Conservation (phyloP, 371 early-diverging fungal genomes). For the Paraphysoderma sedebokerense region DNA sequence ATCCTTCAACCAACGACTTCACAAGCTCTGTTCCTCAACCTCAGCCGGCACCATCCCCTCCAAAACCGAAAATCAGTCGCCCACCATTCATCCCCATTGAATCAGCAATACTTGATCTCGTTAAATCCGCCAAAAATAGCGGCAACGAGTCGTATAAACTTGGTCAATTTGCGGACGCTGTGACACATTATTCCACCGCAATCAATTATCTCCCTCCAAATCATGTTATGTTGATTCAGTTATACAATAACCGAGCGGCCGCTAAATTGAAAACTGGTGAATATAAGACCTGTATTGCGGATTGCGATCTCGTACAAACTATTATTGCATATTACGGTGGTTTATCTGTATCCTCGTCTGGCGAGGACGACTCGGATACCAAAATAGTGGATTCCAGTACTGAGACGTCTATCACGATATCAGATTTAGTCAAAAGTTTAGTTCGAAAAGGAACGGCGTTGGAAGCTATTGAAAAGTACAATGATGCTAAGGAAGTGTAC, state of each 20-base stretch:
- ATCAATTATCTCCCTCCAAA: slow-evolving; percentile 30
- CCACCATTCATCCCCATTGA: slow-evolving; percentile 3
- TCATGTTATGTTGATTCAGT: slow-evolving; percentile 39
- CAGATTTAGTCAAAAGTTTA: slow-evolving; percentile 50
- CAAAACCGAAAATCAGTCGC: slow-evolving; percentile 1
- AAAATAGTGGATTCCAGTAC: slow-evolving; percentile 4
- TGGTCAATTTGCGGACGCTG: slow-evolving; percentile 76
- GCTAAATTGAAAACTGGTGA: slow-evolving; percentile 70
- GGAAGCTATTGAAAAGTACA: slow-evolving; percentile 63
- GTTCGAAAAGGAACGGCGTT: slow-evolving; percentile 58
- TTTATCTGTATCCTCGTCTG: slow-evolving; percentile 1
- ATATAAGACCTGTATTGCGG: slow-evolving; percentile 43
- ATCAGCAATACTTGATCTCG: neutral
- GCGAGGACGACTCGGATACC: slow-evolving; percentile 16
- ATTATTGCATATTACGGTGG: neutral
- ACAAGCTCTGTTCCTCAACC: neutral
- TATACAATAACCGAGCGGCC: slow-evolving; percentile 80
- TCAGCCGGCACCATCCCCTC: neutral
- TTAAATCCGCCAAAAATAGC: slow-evolving; percentile 19
- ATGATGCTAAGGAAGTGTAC: slow-evolving; percentile 52
- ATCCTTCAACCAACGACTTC: neutral
- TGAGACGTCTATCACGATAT: slow-evolving; percentile 20
- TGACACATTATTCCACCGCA: slow-evolving; percentile 48
- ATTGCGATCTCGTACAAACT: slow-evolving; percentile 25
- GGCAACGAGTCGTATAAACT: slow-evolving; percentile 74